Conservation (phyloP, 2,329 filamentous ascomycete genomes). For the Pleurostoma richardsiae region DNA sequence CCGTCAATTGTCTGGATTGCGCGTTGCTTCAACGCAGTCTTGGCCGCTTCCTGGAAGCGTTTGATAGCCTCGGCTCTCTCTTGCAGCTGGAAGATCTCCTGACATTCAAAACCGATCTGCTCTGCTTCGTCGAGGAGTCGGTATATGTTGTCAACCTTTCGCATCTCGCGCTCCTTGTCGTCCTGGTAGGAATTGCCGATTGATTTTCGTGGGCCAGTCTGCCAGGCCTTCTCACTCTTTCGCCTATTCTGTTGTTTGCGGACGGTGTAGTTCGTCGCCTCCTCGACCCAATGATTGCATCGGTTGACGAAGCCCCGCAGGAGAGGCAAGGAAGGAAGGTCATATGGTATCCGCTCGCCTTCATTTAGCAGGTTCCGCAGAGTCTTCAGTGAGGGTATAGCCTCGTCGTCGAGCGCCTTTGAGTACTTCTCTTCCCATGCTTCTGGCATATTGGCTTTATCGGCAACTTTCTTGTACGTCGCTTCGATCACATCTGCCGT, state of each 20-base stretch:
- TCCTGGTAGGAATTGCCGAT: slow-evolving; percentile 53
- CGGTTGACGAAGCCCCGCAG: slow-evolving; percentile 88
- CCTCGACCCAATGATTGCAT: slow-evolving; percentile 97
- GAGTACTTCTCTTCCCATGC: slow-evolving; percentile 88
- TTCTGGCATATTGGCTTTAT: slow-evolving; percentile 83
- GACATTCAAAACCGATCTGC: slow-evolving; percentile 85
- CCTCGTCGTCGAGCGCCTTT: slow-evolving; percentile 75
- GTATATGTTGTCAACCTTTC: slow-evolving; percentile 84
- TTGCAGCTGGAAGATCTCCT: slow-evolving; percentile 79
- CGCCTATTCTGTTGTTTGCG: slow-evolving; percentile 96
- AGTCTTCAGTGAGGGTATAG: slow-evolving; percentile 78
- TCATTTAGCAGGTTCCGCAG: slow-evolving; percentile 81
- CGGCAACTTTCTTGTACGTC: slow-evolving; percentile 70
- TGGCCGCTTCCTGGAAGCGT: slow-evolving; percentile 75
- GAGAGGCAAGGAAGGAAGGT: slow-evolving; percentile 74
- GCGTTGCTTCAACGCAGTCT: slow-evolving; percentile 63
- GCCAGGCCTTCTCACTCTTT: slow-evolving; percentile 87
- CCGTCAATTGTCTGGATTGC: slow-evolving; percentile 58
- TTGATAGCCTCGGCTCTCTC: slow-evolving; percentile 83
- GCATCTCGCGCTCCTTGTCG: slow-evolving; percentile 80
- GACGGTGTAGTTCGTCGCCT: slow-evolving; percentile 92
- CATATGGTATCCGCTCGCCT: slow-evolving; percentile 93
- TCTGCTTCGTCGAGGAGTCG: slow-evolving; percentile 80
- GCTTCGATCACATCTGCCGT: slow-evolving; percentile 63
- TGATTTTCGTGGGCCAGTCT: slow-evolving; percentile 66